Conservation (phyloP, 1,139 yeast genomes). For the Eremothecium sinecaudum region DNA sequence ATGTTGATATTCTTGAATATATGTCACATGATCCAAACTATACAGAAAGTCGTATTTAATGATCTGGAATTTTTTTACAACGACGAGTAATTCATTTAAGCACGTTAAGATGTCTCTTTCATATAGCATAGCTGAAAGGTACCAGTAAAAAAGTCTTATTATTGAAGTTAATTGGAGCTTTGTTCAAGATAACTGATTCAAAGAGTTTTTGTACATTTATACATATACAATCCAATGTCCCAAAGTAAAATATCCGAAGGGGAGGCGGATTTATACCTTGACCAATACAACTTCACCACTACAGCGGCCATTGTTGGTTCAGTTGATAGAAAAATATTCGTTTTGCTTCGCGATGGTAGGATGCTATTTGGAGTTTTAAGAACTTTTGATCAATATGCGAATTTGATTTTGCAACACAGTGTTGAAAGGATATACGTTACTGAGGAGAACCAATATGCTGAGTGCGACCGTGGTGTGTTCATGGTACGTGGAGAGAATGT, state of each 20-base stretch:
- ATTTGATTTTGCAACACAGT: conserved; percentile 85
- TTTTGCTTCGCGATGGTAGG: conserved; percentile 82
- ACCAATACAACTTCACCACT: conserved; percentile 81
- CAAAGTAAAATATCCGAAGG: conserved; percentile 27
- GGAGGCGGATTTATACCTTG: conserved; percentile 37
- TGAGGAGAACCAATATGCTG: conserved; percentile 51
- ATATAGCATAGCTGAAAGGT: too few species aligned
- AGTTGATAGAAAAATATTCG: conserved; percentile 70
- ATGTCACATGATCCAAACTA: too few species aligned
- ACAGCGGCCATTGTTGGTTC: conserved; percentile 94
- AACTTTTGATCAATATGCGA: conserved; percentile 93
- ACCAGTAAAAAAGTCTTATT: too few species aligned
- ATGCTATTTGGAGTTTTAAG: conserved; percentile 82
- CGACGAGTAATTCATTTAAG: too few species aligned
- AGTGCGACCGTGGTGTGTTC: conserved; percentile 66
- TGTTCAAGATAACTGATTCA: too few species aligned
- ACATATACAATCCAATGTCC: conserved; percentile 7
- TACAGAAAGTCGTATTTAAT: too few species aligned
- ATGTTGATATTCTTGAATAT: too few species aligned
- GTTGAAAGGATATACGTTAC: conserved; percentile 70
- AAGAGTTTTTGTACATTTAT: too few species aligned
- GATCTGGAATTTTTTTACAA: too few species aligned
- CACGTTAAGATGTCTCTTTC: too few species aligned
- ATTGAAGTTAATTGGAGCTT: too few species aligned
- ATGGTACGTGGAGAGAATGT: conserved; percentile 96